Evolutionary conservation across 2,329 filamentous ascomycete genomes (phyloP).

Genomic region (Ceratocystis diversiconidia): DNA sequence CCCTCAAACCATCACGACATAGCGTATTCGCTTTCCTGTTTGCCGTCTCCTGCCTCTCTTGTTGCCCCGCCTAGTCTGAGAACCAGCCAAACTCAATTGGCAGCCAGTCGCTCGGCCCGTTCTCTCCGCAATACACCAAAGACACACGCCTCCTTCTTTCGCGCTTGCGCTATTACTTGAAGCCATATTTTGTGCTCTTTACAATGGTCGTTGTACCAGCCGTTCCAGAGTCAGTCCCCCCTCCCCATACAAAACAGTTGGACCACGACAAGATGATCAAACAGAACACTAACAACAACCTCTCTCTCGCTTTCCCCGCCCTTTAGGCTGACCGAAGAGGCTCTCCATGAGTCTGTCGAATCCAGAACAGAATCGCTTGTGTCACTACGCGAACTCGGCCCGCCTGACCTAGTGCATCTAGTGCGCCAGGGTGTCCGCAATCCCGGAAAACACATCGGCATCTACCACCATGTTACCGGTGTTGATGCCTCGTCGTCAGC

Average conservation of each 20-base stretch:
- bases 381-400: slow-evolving; percentile 79
- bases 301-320: background rate
- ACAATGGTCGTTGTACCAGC: slow-evolving; percentile 60
- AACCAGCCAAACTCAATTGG: background rate
- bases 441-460: slow-evolving; percentile 54
- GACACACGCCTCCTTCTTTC: background rate
- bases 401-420: slow-evolving; percentile 88
- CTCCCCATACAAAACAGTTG: background rate
- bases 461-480: slow-evolving; percentile 96
- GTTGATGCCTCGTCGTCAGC: slow-evolving; percentile 95
- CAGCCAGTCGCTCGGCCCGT: too few species aligned
- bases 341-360: slow-evolving; percentile 81
- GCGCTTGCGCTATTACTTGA: background rate
- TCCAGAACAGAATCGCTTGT: slow-evolving; percentile 79
- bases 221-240: slow-evolving; percentile 49
- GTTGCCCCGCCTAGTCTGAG: background rate
- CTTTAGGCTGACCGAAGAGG: slow-evolving; percentile 77
- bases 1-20: too few species aligned
- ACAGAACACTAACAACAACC: slow-evolving; percentile 18
- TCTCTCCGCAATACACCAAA: background rate
- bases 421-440: slow-evolving; percentile 57
- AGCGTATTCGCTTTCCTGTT: too few species aligned
- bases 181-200: slow-evolving; percentile 21
- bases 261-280: too few species aligned
- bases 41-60: background rate